Percentiles rank a stretch among this genome's conserved stretches.
phyloP scores from a whole-genome alignment of 139 green algal species.

The Zygnema circumcarinatum region DNA sequence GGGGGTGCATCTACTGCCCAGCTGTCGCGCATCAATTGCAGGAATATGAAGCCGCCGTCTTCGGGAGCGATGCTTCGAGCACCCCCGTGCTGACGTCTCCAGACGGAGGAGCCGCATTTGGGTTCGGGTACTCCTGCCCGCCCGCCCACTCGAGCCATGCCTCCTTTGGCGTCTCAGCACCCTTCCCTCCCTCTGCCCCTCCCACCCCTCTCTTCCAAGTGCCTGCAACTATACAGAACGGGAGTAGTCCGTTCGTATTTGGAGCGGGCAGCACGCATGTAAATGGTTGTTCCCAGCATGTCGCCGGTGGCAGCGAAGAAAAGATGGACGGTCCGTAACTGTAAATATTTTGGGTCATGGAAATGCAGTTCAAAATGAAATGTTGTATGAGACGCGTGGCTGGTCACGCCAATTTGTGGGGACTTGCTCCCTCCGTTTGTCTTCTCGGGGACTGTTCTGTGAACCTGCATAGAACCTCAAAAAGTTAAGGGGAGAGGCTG shows the following conservation, averaged over 20 bases:
- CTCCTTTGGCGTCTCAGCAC: neutral
- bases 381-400: no score
- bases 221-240: neutral
- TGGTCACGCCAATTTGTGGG: no score
- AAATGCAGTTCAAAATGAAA: no score
- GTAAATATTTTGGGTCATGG: neutral
- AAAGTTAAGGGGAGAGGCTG: no score
- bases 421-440: no score
- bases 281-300: neutral
- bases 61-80: slow-evolving; percentile 5
- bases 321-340: neutral
- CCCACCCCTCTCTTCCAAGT: neutral
- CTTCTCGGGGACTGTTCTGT: no score
- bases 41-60: slow-evolving; percentile 26
- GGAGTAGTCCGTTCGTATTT: slow-evolving; percentile 3
- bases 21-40: slow-evolving; percentile 36
- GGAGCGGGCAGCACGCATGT: neutral
- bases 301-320: no score
- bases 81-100: neutral
- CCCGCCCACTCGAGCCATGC: neutral
- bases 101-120: neutral
- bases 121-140: slow-evolving; percentile 1
- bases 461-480: no score
- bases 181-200: neutral
- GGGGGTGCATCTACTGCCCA: neutral